These are phyloP conservation scores for Parascedosporium putredinis DNA, from an alignment of 2,329 filamentous ascomycete species.

Conservation along the genomic window DNA sequence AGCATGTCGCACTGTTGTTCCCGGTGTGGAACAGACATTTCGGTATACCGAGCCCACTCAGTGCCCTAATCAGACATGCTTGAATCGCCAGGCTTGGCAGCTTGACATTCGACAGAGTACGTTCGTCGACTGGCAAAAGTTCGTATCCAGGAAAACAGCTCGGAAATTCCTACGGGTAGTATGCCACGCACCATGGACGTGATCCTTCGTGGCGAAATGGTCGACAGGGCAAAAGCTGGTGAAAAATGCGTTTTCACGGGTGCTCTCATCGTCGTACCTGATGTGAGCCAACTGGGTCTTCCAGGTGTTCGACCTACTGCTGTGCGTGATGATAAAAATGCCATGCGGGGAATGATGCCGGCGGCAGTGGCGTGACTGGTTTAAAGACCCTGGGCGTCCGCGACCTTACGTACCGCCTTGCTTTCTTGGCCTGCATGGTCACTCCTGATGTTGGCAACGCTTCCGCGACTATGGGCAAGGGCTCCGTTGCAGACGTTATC, in stretches of 20 bases:
- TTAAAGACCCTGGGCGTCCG: constrained; percentile 88
- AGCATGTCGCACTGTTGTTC: constrained; percentile 70
- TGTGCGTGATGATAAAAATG: constrained; percentile 69
- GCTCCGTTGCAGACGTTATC: constrained; percentile 66
- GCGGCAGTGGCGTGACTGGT: constrained; percentile 75
- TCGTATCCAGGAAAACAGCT: constrained; percentile 94
- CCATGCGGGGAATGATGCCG: constrained; percentile 66
- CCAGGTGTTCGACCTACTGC: constrained; percentile 78
- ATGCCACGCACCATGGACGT: constrained; percentile 99
- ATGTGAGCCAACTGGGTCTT: constrained; percentile 87
- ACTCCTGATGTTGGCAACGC: constrained; percentile 76
- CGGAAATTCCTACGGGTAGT: constrained; percentile 94
- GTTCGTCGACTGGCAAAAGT: constrained; percentile 99
- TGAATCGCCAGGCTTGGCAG: constrained; percentile 86
- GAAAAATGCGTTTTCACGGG: constrained; percentile 98
- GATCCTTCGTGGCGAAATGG: constrained; percentile 91
- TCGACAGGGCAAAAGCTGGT: constrained; percentile 91
- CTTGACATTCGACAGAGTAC: constrained; percentile 95
- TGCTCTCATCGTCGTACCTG: constrained; percentile 89
- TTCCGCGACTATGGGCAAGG: constrained; percentile 42
- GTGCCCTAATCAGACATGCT: constrained; percentile 79
- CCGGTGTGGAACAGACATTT: constrained; percentile 94
- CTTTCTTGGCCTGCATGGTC: constrained; percentile 96
- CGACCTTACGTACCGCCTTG: constrained; percentile 87
- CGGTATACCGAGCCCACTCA: constrained; percentile 94